phyloP scores from a whole-genome alignment of 2,329 filamentous ascomycete species.

The Fusarium sp. region DNA sequence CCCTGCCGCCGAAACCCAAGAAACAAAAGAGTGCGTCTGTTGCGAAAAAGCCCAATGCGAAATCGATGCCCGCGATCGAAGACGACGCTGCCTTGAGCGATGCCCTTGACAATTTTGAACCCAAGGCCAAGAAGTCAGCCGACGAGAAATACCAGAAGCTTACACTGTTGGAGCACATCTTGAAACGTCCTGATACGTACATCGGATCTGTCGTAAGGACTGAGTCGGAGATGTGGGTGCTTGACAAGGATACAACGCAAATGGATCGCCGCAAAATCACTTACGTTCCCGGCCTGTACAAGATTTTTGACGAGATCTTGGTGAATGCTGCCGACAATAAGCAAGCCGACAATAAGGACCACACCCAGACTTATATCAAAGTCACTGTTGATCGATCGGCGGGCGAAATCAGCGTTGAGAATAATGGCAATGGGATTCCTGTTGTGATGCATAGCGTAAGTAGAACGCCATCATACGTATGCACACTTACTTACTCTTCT shows the following conservation, averaged over 20 bases:
- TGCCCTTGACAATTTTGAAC: not conserved
- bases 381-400: constrained; percentile 82
- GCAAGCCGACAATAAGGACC: constrained; percentile 73
- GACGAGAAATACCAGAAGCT: not conserved
- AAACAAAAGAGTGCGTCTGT: not conserved
- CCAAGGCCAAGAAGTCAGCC: not conserved
- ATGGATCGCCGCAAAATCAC: constrained; percentile 89
- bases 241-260: constrained; percentile 79
- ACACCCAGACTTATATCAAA: constrained; percentile 84
- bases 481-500: no score
- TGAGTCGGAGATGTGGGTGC: constrained; percentile 94
- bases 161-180: constrained; percentile 76
- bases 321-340: constrained; percentile 99
- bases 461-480: no score
- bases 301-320: constrained; percentile 98
- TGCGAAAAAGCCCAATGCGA: not conserved
- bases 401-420: constrained; percentile 91
- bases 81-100: not conserved
- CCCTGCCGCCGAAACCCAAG: not conserved
- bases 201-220: constrained; percentile 92
- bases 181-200: constrained; percentile 97
- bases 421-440: constrained; percentile 95
- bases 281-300: constrained; percentile 95
- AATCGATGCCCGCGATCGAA: not conserved
- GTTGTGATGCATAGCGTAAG: constrained; percentile 78